A percentile compares a stretch with the other conserved stretches of the same genome.
Evolutionary conservation across 176 grass and related monocot genomes (phyloP).

Genomic region (Ensete ventricosum): DNA sequence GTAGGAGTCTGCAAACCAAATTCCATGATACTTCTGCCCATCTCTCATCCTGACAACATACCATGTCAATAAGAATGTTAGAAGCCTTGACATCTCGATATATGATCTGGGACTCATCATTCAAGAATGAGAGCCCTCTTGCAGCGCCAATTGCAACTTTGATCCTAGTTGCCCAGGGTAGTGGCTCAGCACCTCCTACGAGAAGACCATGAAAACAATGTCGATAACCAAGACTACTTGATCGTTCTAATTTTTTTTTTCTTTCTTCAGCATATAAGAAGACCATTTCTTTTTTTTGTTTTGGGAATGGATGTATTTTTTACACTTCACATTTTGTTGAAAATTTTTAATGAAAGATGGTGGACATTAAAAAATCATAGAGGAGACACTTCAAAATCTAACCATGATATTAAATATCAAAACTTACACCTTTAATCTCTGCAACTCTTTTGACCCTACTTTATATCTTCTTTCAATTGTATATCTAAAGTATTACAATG

Average conservation of each 20-base stretch:
- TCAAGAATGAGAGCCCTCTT: constrained; percentile 82
- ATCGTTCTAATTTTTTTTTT: constrained; percentile 15
- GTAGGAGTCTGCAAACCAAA: neutral
- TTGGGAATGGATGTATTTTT: too few species aligned
- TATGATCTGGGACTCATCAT: constrained; percentile 78
- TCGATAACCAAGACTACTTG: neutral
- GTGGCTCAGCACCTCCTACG: constrained; percentile 55
- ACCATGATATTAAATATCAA: too few species aligned
- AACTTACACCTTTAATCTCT: too few species aligned
- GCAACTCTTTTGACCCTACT: too few species aligned
- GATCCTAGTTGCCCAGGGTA: constrained; percentile 83
- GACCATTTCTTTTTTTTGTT: too few species aligned
- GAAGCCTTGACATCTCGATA: constrained; percentile 95
- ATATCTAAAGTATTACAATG: neutral
- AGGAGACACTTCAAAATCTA: too few species aligned
- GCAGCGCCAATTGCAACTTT: constrained; percentile 79
- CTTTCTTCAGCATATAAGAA: neutral
- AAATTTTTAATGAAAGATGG: too few species aligned
- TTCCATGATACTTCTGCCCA: neutral
- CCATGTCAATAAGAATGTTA: constrained; percentile 91
- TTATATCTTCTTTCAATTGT: too few species aligned
- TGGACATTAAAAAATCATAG: too few species aligned
- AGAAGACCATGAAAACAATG: neutral
- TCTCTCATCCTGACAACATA: constrained; percentile 26
- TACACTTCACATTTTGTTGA: too few species aligned